Percentiles rank a stretch among this genome's conserved stretches.
Evolutionary conservation across 768 basidiomycete species (phyloP).

Genomic region (Antrodiella citrinella): DNA sequence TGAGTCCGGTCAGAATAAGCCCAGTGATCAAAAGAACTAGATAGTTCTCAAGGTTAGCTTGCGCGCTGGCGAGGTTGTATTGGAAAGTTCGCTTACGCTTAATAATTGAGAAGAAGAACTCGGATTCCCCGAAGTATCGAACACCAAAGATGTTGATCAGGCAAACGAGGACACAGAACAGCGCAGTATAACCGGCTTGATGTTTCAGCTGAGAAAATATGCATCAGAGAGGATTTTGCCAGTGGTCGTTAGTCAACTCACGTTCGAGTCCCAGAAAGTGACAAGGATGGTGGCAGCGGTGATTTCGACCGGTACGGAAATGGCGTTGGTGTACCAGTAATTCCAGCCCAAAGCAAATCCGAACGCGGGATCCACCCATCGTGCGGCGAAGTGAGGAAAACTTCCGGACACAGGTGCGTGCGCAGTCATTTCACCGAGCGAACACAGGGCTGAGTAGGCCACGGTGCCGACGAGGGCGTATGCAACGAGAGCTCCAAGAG

Average conservation of each 20-base stretch:
- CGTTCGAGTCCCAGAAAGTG: slow-evolving; percentile 63
- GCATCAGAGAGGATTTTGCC: neutral
- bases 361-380: slow-evolving; percentile 30
- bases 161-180: slow-evolving; percentile 50
- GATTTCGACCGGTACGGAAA: slow-evolving; percentile 66
- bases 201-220: slow-evolving; percentile 33
- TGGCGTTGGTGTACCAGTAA: slow-evolving; percentile 36
- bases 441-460: slow-evolving; percentile 59
- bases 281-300: slow-evolving; percentile 64
- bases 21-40: slow-evolving; percentile 54
- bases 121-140: slow-evolving; percentile 67
- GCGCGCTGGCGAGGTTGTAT: no score
- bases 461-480: slow-evolving; percentile 59
- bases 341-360: slow-evolving; percentile 27
- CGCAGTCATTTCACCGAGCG: slow-evolving; percentile 74
- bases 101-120: slow-evolving; percentile 59
- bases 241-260: slow-evolving; percentile 20
- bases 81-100: slow-evolving; percentile 44
- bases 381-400: slow-evolving; percentile 57
- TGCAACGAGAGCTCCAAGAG: slow-evolving; percentile 57
- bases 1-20: slow-evolving; percentile 53
- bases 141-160: slow-evolving; percentile 66
- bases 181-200: slow-evolving; percentile 46
- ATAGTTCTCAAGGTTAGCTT: no score
- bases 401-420: slow-evolving; percentile 73